A percentile compares a stretch with the other conserved stretches of the same genome.
phyloP scores from a whole-genome alignment of 345 rosid species.

The Citrus trifoliata region DNA sequence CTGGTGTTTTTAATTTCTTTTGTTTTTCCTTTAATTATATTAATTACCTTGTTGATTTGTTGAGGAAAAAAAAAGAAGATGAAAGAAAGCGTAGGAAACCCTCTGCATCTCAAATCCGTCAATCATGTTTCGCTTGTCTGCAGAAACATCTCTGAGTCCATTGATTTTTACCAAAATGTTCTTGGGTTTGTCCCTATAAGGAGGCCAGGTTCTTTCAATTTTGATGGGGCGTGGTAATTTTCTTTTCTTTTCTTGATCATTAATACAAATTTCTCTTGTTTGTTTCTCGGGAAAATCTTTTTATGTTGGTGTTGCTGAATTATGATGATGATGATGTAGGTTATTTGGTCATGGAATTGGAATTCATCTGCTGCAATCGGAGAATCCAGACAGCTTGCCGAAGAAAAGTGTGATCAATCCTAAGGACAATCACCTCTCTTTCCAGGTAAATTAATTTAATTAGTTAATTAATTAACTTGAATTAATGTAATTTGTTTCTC shows the following conservation, averaged over 20 bases:
- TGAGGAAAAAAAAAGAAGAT: neutral
- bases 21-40: too few species aligned
- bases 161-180: conserved; percentile 62
- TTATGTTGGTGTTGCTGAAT: neutral
- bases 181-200: conserved; percentile 76
- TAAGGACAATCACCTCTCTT: conserved; percentile 83
- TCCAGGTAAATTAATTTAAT: conserved; percentile 48
- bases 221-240: conserved; percentile 83
- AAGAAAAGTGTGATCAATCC: conserved; percentile 74
- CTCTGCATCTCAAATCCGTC: conserved; percentile 71
- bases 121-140: conserved; percentile 80
- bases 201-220: conserved; percentile 83
- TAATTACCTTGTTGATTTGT: too few species aligned
- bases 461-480: too few species aligned
- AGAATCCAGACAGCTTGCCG: conserved; percentile 54
- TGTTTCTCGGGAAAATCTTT: neutral
- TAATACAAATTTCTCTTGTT: neutral
- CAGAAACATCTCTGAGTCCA: conserved; percentile 62
- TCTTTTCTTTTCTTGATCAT: neutral
- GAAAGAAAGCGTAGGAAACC: conserved; percentile 52
- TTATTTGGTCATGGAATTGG: conserved; percentile 76
- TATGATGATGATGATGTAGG: conserved; percentile 23
- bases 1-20: too few species aligned
- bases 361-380: conserved; percentile 71
- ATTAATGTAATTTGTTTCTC: neutral